Base-by-base conservation (phyloP, 371 early-diverging fungal species). In the Lichtheimia ramosa region DNA sequence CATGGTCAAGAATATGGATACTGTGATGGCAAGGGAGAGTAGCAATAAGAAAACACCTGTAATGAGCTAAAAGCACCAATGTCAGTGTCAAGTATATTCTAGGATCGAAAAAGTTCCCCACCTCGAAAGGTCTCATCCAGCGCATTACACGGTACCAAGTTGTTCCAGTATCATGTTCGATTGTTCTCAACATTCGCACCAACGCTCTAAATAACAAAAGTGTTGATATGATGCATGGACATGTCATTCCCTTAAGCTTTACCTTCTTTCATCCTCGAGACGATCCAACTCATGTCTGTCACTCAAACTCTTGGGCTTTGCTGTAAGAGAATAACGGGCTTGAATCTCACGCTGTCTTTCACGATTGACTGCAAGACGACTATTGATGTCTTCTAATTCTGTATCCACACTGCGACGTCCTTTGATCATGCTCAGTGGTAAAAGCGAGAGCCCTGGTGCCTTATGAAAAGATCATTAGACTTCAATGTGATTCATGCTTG, bases 1-100 rank as follows among this genome's bases (percentile, higher is more conserved):
- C 83, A 77, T 79, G 39, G 82, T 83, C 67, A 84, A 58, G 49
- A 79, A 78, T n/a, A 84, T 78, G 14, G 85, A 84, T 14, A 68
- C 62, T 15, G 72, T 60, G 14, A 83, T 53, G 3, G 73, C 68
- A 23, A 69, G 58, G 1, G 77, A 69, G n/a, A 74, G 51, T 14
- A 56, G 64, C 27, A 81, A 48, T 40, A 70, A 24, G 25, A 72
- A 12, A 24, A 67, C n/a, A 34, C 81, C 79, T 62, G 70, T 54
- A 23, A 79, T 16, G 46, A 46, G 21, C 46, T 46, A 18, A 12
- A 18, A 10, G 10, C 1, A 5, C 5, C 25, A 25, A 2, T 34
- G 10, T 34, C 10, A 34, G 34, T 8, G 10, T 34, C 15, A 8
- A 16, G 46, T 5, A 6, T 1, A 5, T 46, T 43, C 0, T 16